Evolutionary conservation across 2,329 filamentous ascomycete genomes (phyloP).

Genomic region (Basipetospora sp.): DNA sequence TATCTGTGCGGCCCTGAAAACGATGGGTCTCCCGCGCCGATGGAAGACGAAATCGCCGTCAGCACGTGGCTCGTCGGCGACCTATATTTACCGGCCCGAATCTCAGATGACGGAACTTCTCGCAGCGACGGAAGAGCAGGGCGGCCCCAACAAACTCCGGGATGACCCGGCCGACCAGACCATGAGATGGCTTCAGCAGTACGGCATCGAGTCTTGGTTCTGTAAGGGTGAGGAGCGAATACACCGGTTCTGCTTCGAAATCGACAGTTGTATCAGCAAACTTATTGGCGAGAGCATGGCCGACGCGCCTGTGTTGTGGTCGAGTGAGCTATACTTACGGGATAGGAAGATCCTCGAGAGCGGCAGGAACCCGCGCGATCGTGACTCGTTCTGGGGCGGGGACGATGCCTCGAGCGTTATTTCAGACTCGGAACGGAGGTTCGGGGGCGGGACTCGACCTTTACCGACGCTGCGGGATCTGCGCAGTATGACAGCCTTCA

Average conservation of each 20-base stretch:
- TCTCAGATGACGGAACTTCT: conserved; percentile 77
- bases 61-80: conserved; percentile 33
- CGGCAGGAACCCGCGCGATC: conserved; percentile 22
- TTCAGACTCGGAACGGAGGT: conserved; percentile 39
- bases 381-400: conserved; percentile 28
- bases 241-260: conserved; percentile 81
- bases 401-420: conserved; percentile 40
- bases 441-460: conserved; percentile 26
- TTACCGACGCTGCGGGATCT: conserved; percentile 42
- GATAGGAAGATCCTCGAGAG: conserved; percentile 52
- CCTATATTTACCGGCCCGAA: conserved; percentile 65
- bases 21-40: conserved; percentile 60
- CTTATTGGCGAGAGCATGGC: conserved; percentile 71
- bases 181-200: conserved; percentile 64
- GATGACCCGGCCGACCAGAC: conserved; percentile 87
- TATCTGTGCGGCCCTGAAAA: conserved; percentile 74
- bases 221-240: conserved; percentile 90
- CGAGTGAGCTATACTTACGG: conserved; percentile 71
- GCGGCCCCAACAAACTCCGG: conserved; percentile 87
- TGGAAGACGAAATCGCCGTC: conserved; percentile 34
- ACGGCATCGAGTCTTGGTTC: conserved; percentile 68
- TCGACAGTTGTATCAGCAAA: conserved; percentile 73
- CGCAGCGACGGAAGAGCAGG: conserved; percentile 67
- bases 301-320: conserved; percentile 80
- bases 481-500: conserved; percentile 43